Percentiles rank a stretch among this genome's conserved stretches.
Evolutionary conservation across 1,139 yeast genomes (phyloP).

Genomic region (Ogataea hybrid): DNA sequence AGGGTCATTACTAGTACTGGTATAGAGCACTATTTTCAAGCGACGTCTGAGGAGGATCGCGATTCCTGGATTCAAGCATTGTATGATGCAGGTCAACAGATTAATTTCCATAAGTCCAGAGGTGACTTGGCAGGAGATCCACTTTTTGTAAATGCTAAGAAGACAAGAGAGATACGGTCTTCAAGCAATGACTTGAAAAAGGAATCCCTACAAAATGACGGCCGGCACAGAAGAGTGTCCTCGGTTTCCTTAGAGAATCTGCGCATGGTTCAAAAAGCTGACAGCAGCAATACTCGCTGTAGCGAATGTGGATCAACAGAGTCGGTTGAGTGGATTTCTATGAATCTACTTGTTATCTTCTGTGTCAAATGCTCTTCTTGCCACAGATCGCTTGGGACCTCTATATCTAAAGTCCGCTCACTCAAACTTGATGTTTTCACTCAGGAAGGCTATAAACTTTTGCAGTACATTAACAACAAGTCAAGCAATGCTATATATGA

Average conservation of each 20-base stretch:
- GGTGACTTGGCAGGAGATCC: neutral
- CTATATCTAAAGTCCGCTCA: slow-evolving; percentile 49
- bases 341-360: slow-evolving; percentile 67
- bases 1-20: slow-evolving; percentile 74
- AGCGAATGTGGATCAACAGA: slow-evolving; percentile 73
- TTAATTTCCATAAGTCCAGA: slow-evolving; percentile 17
- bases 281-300: slow-evolving; percentile 62
- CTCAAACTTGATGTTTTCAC: slow-evolving; percentile 50
- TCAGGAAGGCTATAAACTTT: slow-evolving; percentile 40
- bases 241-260: slow-evolving; percentile 34
- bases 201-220: neutral
- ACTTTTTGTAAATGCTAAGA: neutral
- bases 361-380: slow-evolving; percentile 80
- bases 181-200: neutral
- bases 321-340: slow-evolving; percentile 84
- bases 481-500: slow-evolving; percentile 42
- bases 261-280: slow-evolving; percentile 44
- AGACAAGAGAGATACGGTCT: neutral
- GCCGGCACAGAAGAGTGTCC: slow-evolving; percentile 28
- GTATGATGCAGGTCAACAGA: slow-evolving; percentile 42
- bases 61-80: slow-evolving; percentile 65
- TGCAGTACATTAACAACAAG: slow-evolving; percentile 43
- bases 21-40: slow-evolving; percentile 73
- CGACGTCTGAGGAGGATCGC: slow-evolving; percentile 67
- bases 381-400: slow-evolving; percentile 53